phyloP scores from a whole-genome alignment of 2,329 filamentous ascomycete genomes.

The Fusarium sp. region DNA sequence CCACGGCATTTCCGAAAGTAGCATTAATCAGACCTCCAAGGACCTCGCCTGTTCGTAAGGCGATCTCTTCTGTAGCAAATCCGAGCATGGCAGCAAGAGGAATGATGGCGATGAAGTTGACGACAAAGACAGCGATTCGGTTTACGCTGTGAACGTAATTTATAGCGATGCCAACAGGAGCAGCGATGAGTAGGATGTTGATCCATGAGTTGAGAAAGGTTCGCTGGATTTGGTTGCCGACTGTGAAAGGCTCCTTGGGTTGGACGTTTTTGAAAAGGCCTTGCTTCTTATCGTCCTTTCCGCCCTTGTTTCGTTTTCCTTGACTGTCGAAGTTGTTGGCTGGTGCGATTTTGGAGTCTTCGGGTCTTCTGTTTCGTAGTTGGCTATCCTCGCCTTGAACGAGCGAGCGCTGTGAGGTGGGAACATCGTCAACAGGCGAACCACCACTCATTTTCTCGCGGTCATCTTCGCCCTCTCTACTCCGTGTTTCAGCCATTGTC shows the following conservation, averaged over 20 bases:
- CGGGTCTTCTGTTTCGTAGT: slow-evolving; percentile 49
- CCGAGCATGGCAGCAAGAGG: slow-evolving; percentile 87
- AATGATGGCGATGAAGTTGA: slow-evolving; percentile 95
- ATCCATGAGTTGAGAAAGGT: slow-evolving; percentile 87
- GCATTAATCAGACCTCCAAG: slow-evolving; percentile 90
- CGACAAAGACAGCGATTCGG: slow-evolving; percentile 76
- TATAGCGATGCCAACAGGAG: slow-evolving; percentile 81
- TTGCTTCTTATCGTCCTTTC: slow-evolving; percentile 55
- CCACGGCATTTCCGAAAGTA: slow-evolving; percentile 91
- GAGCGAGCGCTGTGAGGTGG: slow-evolving; percentile 33
- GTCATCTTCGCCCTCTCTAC: slow-evolving; percentile 26
- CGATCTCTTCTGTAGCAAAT: slow-evolving; percentile 91
- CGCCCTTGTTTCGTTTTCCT: slow-evolving; percentile 52
- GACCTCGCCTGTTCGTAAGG: slow-evolving; percentile 82
- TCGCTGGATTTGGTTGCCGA: slow-evolving; percentile 74
- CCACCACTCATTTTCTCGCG: slow-evolving; percentile 27
- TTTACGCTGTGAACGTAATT: slow-evolving; percentile 69
- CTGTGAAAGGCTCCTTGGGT: slow-evolving; percentile 67
- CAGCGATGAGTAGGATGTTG: slow-evolving; percentile 82
- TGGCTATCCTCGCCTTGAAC: slow-evolving; percentile 38
- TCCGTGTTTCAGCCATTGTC: slow-evolving; percentile 38
- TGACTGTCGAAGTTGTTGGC: slow-evolving; percentile 10
- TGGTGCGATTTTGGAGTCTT: slow-evolving; percentile 28
- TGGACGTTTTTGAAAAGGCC: slow-evolving; percentile 58
- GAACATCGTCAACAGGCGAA: slow-evolving; percentile 36